phyloP scores from a whole-genome alignment of 495 filamentous ascomycete species.

The Annulohypoxylon stygium region DNA sequence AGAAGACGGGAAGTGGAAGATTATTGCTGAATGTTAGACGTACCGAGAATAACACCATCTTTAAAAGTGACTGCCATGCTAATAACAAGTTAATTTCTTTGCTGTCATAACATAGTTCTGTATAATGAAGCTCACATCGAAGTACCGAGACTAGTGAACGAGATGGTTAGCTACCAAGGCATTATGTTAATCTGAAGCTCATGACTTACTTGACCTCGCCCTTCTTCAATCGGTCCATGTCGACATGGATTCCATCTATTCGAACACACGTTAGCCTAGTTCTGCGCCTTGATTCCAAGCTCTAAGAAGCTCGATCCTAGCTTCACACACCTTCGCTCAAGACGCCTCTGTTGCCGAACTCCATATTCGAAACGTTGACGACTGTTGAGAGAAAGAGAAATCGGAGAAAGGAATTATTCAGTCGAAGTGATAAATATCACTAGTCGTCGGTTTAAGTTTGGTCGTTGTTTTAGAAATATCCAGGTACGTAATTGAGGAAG shows the following conservation, averaged over 20 bases:
- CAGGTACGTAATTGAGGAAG: conserved; percentile 22
- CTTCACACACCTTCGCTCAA: conserved; percentile 74
- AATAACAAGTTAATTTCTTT: conserved; percentile 47
- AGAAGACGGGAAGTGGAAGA: background rate
- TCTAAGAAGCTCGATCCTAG: conserved; percentile 24
- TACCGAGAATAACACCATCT: conserved; percentile 92
- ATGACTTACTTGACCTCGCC: conserved; percentile 84
- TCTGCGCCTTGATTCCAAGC: conserved; percentile 21
- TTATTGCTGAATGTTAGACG: conserved; percentile 32
- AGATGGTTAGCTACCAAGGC: conserved; percentile 50
- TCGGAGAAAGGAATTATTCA: background rate
- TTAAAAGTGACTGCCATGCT: conserved; percentile 97
- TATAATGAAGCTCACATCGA: conserved; percentile 81
- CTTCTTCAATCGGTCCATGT: conserved; percentile 95
- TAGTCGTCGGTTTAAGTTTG: background rate
- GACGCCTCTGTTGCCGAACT: conserved; percentile 74
- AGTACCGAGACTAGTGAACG: conserved; percentile 83
- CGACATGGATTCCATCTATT: conserved; percentile 96
- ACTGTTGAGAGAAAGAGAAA: background rate
- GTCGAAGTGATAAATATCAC: background rate
- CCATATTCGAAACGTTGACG: conserved; percentile 57
- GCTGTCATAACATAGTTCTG: conserved; percentile 12
- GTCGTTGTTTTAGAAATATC: conserved; percentile 10
- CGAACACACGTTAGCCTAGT: conserved; percentile 20
- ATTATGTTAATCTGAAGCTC: conserved; percentile 1